Evolutionary conservation across 192 early-diverging fungal species (phyloP).

Genomic region (Fimicolochytrium jonesii): DNA sequence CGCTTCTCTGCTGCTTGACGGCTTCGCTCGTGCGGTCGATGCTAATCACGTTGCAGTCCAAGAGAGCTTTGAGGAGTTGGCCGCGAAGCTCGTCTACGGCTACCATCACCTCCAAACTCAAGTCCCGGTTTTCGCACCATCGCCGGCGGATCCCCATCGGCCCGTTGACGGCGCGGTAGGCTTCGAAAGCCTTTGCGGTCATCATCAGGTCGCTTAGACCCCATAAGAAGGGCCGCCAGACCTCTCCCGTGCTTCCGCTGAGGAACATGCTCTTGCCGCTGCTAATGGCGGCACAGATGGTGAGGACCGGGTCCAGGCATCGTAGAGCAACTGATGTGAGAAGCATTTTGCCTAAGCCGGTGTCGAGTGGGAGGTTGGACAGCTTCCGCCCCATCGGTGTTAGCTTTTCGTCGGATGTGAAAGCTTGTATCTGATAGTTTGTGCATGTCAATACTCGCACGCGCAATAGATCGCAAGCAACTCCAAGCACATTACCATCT

Average conservation of each 20-base stretch:
- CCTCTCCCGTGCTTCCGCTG: neutral
- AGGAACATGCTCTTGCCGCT: conserved; percentile 23
- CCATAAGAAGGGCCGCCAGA: conserved; percentile 11
- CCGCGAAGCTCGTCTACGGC: neutral
- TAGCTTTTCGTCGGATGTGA: conserved; percentile 43
- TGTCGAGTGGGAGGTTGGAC: conserved; percentile 68
- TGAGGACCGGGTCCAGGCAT: conserved; percentile 33
- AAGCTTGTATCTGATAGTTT: conserved; percentile 36
- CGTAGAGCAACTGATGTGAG: conserved; percentile 11
- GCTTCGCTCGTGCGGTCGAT: neutral
- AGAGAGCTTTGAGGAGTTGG: neutral
- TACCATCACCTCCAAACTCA: neutral
- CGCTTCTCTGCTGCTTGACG: no score
- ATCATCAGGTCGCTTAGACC: conserved; percentile 21
- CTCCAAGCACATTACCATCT: conserved; percentile 47
- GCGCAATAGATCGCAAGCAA: conserved; percentile 36
- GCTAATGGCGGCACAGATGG: conserved; percentile 18
- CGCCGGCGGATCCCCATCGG: neutral
- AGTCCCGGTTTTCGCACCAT: conserved; percentile 1
- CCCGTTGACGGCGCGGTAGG: neutral
- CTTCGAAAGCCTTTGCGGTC: conserved; percentile 15
- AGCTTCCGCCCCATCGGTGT: conserved; percentile 69
- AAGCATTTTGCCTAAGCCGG: conserved; percentile 58
- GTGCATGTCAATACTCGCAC: neutral
- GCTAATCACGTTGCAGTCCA: conserved; percentile 2